Conservation (phyloP, 495 filamentous ascomycete genomes). For the Hypoxylon lienhwacheense region DNA sequence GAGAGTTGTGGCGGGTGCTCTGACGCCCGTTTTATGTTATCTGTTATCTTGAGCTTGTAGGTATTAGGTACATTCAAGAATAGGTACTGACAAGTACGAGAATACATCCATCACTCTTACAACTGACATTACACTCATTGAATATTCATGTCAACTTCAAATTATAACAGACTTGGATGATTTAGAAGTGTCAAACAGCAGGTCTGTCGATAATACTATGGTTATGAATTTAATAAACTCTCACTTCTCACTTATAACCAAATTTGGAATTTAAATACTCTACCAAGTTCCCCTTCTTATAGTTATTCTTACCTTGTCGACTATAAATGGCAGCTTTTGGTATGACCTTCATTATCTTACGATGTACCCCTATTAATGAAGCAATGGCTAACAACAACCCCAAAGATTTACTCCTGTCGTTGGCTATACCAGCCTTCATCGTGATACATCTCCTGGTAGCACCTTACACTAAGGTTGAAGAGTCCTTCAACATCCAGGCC, state of each 20-base stretch:
- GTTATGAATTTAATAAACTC: neutral
- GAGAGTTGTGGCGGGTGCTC: too few species aligned
- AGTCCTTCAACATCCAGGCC: conserved; percentile 97
- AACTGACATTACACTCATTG: too few species aligned
- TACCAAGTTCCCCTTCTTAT: too few species aligned
- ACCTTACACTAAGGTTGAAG: conserved; percentile 98
- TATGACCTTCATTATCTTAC: conserved; percentile 6
- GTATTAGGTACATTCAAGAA: too few species aligned
- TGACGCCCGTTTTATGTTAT: too few species aligned
- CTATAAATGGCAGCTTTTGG: conserved; percentile 29
- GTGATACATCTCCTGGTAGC: conserved; percentile 74
- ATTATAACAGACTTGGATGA: conserved; percentile 11
- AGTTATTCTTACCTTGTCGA: neutral
- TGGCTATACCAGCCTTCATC: conserved; percentile 66
- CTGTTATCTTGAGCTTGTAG: too few species aligned
- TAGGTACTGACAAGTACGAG: too few species aligned
- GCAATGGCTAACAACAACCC: conserved; percentile 7
- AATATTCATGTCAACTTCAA: neutral
- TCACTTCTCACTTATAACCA: too few species aligned
- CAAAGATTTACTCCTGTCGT: conserved; percentile 55
- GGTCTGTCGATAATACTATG: conserved; percentile 12
- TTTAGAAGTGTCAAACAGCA: conserved; percentile 9
- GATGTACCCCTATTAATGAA: neutral
- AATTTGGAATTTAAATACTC: too few species aligned
- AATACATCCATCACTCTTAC: too few species aligned